Base-by-base conservation (phyloP, 352 stramenopile species). In the Globisporangium paddicum region DNA sequence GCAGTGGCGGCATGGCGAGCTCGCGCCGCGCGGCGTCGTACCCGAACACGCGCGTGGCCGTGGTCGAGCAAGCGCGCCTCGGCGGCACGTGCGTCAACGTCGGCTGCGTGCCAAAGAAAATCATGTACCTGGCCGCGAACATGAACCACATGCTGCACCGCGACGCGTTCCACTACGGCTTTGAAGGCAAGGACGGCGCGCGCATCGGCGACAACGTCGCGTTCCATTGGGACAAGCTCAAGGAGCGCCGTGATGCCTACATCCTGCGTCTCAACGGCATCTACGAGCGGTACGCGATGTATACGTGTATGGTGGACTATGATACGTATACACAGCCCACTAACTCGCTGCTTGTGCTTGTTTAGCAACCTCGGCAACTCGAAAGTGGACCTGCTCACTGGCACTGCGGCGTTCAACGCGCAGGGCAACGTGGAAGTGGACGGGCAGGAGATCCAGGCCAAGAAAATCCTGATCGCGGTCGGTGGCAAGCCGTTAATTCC, bases 31-130 rank as follows among this genome's bases (percentile, higher is more conserved):
- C 96, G 11, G 95, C 93, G 21, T 72, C 67, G 26, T 87, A 83
- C 64, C 62, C 60, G 50, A 72, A 51, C 86, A 98, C 75, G 82
- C 98, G 97, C 65, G 96, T 99, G 21, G 95, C 92, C 3, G 77
- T 99, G 16, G 81, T 99, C 25, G 97, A 99, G 73, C 77, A 85
- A n/a, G 70, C 69, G 50, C 76, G 76, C 34, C 69, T 93, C 51
- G 97, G 95, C 50, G 97, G 97, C 55, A 99, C 97, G n/a, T 99
- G 97, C 63, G 97, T 99, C 50, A 99, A 99, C 71, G 95, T 99
- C 0, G 96, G 97, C 55, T 99, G 97, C 77, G 96, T 99, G 44
- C 97, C 97, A n/a, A 99, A 99, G 76, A 99, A 99, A 71, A 89
- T 99, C 55, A 99, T 99, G 96, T 90, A 79, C 60, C 62, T 85